Evolutionary conservation across 805 yeast genomes (phyloP).

Genomic region (Kodamaea leandrae): DNA sequence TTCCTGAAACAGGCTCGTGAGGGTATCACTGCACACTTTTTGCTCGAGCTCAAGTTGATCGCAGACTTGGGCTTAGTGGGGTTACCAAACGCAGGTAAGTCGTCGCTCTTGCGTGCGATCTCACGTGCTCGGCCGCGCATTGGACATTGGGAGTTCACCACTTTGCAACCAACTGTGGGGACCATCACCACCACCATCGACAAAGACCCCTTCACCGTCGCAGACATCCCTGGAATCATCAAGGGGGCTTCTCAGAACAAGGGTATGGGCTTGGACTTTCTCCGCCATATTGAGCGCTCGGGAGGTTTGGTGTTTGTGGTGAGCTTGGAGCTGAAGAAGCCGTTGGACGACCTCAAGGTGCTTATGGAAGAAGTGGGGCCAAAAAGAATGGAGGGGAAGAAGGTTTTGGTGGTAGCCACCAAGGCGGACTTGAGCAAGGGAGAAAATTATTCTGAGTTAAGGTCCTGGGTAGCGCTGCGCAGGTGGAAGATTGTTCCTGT

Average conservation of each 20-base stretch:
- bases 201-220: constrained; percentile 78
- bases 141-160: constrained; percentile 97
- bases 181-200: constrained; percentile 70
- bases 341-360: constrained; percentile 60
- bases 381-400: constrained; percentile 56
- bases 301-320: constrained; percentile 86
- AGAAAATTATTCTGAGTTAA: constrained; percentile 46
- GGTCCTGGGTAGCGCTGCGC: constrained; percentile 37
- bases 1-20: constrained; percentile 79
- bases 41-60: constrained; percentile 79
- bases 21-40: constrained; percentile 62
- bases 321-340: constrained; percentile 66
- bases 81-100: constrained; percentile 94
- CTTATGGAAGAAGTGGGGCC: constrained; percentile 72
- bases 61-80: constrained; percentile 96
- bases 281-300: constrained; percentile 90
- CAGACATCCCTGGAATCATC: constrained; percentile 96
- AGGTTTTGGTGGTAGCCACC: constrained; percentile 79
- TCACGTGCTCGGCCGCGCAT: constrained; percentile 87
- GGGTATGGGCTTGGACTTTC: constrained; percentile 92
- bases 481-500: constrained; percentile 78
- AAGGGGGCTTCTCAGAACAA: constrained; percentile 80
- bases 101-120: constrained; percentile 81
- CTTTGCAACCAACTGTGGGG: constrained; percentile 88
- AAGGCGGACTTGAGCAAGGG: constrained; percentile 78